Evolutionary conservation across 768 basidiomycete genomes (phyloP).

Genomic region (Leccinum imitatum): DNA sequence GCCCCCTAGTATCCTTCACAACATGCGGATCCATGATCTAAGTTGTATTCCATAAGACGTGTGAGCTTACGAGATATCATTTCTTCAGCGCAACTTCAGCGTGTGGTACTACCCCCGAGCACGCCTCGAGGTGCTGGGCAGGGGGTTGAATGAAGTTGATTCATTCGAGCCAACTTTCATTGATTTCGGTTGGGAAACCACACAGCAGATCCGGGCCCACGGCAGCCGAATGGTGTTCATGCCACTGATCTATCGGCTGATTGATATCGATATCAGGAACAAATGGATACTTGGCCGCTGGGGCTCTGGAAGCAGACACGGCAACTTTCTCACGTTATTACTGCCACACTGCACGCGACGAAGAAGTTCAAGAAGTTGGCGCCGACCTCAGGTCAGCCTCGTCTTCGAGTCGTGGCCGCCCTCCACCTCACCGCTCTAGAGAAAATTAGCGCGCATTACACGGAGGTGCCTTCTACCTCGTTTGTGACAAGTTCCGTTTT

Average conservation of each 20-base stretch:
- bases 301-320: no score
- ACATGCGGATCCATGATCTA: not conserved
- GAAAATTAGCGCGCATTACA: no score
- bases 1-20: not conserved
- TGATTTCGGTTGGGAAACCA: not conserved
- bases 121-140: not conserved
- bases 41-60: not conserved
- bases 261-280: not conserved
- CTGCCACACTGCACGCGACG: no score
- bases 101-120: not conserved
- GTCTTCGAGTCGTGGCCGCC: no score
- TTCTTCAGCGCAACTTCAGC: not conserved
- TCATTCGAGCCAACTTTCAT: not conserved
- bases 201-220: not conserved
- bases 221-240: not conserved
- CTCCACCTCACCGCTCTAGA: no score
- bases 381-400: no score
- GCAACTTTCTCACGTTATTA: no score
- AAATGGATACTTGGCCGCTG: no score
- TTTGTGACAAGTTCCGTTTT: not conserved
- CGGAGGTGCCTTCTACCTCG: no score
- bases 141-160: not conserved
- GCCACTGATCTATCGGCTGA: not conserved
- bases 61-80: no score
- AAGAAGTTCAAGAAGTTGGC: no score